Percentiles rank a stretch among this genome's conserved stretches.
Evolutionary conservation across 192 early-diverging fungal species (phyloP).

Genomic region (Coemansia erecta): DNA sequence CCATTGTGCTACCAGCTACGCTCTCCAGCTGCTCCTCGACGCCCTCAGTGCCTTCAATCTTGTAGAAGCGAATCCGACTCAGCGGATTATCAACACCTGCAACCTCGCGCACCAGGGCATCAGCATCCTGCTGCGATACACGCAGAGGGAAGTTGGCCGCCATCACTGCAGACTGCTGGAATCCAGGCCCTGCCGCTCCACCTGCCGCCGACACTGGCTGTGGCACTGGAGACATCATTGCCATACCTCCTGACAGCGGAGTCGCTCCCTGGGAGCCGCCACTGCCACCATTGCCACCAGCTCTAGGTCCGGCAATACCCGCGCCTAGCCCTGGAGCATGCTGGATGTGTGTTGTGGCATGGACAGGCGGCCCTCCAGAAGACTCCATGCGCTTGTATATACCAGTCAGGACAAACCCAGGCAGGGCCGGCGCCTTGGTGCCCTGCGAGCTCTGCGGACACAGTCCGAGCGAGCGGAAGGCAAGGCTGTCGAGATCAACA

Average conservation of each 20-base stretch:
- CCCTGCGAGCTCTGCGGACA: conserved; percentile 26
- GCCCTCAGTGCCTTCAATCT: conserved; percentile 38
- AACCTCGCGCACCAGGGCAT: conserved; percentile 39
- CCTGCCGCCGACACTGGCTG: conserved; percentile 2
- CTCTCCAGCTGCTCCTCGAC: conserved; percentile 29
- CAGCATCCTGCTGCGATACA: conserved; percentile 43
- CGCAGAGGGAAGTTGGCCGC: conserved; percentile 37
- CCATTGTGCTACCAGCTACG: no score
- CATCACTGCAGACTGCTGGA: conserved; percentile 10
- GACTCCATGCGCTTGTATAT: conserved; percentile 7
- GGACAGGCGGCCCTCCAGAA: background rate
- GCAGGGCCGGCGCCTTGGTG: conserved; percentile 6
- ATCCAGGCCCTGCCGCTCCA: conserved; percentile 3
- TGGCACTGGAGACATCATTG: conserved; percentile 1
- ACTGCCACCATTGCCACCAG: no score
- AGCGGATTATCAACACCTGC: conserved; percentile 28
- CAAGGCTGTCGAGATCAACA: conserved; percentile 45
- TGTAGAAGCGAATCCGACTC: conserved; percentile 44
- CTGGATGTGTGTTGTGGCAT: background rate
- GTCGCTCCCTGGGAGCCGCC: background rate
- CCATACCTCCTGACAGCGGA: conserved; percentile 1
- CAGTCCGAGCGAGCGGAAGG: conserved; percentile 42
- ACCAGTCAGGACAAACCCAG: conserved; percentile 31
- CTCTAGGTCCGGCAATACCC: background rate
- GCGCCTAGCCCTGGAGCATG: background rate